A percentile compares a stretch with the other conserved stretches of the same genome.
Conservation (phyloP, 2,329 filamentous ascomycete genomes). For the Torrubiella hemipterigena region DNA sequence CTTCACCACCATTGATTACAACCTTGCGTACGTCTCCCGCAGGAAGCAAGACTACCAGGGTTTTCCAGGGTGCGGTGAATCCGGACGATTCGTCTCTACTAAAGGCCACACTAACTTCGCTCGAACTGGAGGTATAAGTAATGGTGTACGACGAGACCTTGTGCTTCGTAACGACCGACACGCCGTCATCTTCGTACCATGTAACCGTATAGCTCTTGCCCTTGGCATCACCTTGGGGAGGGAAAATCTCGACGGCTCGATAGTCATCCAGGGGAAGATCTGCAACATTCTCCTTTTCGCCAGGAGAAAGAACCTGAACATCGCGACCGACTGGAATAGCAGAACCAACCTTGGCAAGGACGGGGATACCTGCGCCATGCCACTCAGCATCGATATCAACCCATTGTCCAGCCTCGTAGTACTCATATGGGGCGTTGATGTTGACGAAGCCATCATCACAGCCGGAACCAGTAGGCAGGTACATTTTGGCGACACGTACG, state of each 20-base stretch:
- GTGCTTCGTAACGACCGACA: constrained; percentile 17
- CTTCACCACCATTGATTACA: constrained; percentile 4
- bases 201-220: constrained; percentile 15
- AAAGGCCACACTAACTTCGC: constrained; percentile 15
- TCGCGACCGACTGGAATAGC: constrained; percentile 25
- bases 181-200: constrained; percentile 28
- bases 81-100: constrained; percentile 17
- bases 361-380: constrained; percentile 27
- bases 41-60: constrained; percentile 17
- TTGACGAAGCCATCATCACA: constrained; percentile 49
- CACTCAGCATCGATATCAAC: constrained; percentile 26
- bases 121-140: constrained; percentile 11
- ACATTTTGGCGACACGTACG: constrained; percentile 40
- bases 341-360: constrained; percentile 25
- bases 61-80: constrained; percentile 21
- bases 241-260: constrained; percentile 30
- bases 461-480: constrained; percentile 40
- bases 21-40: constrained; percentile 16
- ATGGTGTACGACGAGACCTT: constrained; percentile 20
- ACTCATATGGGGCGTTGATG: constrained; percentile 46
- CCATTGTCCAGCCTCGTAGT: constrained; percentile 33
- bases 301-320: constrained; percentile 21
- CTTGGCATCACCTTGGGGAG: constrained; percentile 13
- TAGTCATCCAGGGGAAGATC: constrained; percentile 27
- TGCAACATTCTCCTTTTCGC: constrained; percentile 24